These are phyloP conservation scores for Magnusiomyces ingens DNA, from an alignment of 1,139 yeast genomes.

Conservation along the genomic window DNA sequence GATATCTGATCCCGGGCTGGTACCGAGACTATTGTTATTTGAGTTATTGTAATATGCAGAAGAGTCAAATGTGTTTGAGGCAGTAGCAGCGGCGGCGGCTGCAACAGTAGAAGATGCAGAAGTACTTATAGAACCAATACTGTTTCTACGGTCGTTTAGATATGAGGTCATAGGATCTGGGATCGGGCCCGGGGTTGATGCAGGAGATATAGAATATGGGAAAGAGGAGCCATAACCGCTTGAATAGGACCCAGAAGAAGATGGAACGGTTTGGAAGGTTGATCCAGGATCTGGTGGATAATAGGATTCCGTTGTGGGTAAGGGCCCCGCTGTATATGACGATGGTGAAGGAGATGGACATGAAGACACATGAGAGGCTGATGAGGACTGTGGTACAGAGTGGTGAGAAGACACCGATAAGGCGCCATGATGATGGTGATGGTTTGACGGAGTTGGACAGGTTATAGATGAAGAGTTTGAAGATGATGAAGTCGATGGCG, in stretches of 20 bases:
- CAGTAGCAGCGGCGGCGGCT: slow-evolving; percentile 1
- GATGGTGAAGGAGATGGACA: not conserved
- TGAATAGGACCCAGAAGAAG: not conserved
- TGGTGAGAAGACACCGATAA: not conserved
- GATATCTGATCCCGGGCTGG: slow-evolving; percentile 3
- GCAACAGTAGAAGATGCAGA: not conserved
- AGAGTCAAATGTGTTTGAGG: slow-evolving; percentile 5
- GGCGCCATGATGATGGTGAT: not conserved
- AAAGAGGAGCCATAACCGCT: not conserved
- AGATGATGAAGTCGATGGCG: not conserved
- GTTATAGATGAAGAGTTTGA: not conserved
- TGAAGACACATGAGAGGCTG: not conserved
- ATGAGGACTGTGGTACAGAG: not conserved
- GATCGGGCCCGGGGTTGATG: not conserved
- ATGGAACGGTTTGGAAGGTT: not conserved
- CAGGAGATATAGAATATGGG: not conserved
- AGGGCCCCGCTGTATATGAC: not conserved
- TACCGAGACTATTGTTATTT: slow-evolving; percentile 1
- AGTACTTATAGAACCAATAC: not conserved
- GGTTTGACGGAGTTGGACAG: no score
- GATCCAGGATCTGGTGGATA: not conserved
- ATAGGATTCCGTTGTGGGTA: not conserved
- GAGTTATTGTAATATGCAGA: slow-evolving; percentile 8
- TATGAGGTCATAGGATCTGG: not conserved
- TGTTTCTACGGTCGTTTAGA: not conserved